These are phyloP conservation scores for Fusarium cyanostomum DNA, from an alignment of 2,329 filamentous ascomycete genomes.

Conservation along the genomic window DNA sequence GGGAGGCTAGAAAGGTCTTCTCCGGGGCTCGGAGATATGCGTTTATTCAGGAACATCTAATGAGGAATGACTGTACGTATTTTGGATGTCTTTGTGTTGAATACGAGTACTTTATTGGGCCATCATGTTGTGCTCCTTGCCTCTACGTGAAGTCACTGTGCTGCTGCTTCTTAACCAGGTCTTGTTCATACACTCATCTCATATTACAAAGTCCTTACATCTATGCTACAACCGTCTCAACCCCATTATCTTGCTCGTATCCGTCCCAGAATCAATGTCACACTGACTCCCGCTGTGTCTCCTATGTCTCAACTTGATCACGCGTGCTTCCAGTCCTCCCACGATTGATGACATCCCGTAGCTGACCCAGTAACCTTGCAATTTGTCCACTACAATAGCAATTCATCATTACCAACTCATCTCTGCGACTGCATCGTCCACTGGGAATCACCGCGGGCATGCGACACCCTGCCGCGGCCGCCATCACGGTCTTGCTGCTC, in stretches of 20 bases:
- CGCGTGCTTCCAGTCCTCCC: background rate
- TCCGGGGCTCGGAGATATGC: background rate
- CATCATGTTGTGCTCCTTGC: background rate
- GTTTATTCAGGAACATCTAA: constrained; percentile 12
- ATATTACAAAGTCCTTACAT: background rate
- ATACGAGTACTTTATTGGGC: background rate
- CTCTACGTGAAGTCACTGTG: background rate
- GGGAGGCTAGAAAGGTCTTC: constrained; percentile 2
- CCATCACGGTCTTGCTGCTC: constrained; percentile 38
- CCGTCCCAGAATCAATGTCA: background rate
- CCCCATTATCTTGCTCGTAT: background rate
- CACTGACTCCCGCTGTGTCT: background rate
- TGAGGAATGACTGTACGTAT: constrained; percentile 26
- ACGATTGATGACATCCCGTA: background rate
- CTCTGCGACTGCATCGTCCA: constrained; percentile 14
- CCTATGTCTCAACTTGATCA: no score
- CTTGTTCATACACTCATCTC: background rate
- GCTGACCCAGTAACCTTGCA: background rate
- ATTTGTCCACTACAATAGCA: background rate
- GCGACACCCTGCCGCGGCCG: constrained; percentile 12
- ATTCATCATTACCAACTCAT: background rate
- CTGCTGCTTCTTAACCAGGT: no score
- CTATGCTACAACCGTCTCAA: background rate
- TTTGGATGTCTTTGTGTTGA: background rate
- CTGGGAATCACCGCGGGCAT: constrained; percentile 7